Percentiles rank a stretch among this genome's conserved stretches.
Conservation (phyloP, 2,329 filamentous ascomycete species). For the Elsinoe fawcettii region DNA sequence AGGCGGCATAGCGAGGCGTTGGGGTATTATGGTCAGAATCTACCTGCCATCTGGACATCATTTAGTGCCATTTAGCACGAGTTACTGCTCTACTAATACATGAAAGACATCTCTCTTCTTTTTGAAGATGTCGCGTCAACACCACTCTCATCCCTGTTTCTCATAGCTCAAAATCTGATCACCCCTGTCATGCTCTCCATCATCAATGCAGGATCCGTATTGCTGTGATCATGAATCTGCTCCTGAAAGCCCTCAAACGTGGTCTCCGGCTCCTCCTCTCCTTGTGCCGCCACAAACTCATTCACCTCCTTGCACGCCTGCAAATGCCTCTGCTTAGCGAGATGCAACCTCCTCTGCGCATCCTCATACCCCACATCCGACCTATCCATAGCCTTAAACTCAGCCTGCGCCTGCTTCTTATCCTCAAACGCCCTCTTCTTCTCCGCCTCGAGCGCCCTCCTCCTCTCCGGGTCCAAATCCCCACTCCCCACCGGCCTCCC, state of each 20-base stretch:
- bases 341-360: conserved; percentile 20
- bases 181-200: conserved; percentile 6
- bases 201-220: not conserved
- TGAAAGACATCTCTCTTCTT: conserved; percentile 50
- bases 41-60: not conserved
- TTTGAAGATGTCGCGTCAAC: conserved; percentile 48
- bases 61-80: not conserved
- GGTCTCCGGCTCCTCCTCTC: not conserved
- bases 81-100: conserved; percentile 34
- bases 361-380: conserved; percentile 26
- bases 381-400: conserved; percentile 25
- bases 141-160: conserved; percentile 25
- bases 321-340: conserved; percentile 8
- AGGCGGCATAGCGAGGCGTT: conserved; percentile 11
- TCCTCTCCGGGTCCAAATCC: conserved; percentile 15
- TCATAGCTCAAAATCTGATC: not conserved
- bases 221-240: not conserved
- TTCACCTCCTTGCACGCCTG: conserved; percentile 8
- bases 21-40: not conserved
- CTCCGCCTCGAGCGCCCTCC: conserved; percentile 17
- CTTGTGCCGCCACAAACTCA: conserved; percentile 9
- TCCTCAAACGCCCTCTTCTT: conserved; percentile 22
- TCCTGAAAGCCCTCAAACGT: not conserved
- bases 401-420: conserved; percentile 24
- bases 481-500: conserved; percentile 8